These are phyloP conservation scores for Lolium perenne DNA, from an alignment of 176 grass and related monocot genomes.

Conservation along the genomic window DNA sequence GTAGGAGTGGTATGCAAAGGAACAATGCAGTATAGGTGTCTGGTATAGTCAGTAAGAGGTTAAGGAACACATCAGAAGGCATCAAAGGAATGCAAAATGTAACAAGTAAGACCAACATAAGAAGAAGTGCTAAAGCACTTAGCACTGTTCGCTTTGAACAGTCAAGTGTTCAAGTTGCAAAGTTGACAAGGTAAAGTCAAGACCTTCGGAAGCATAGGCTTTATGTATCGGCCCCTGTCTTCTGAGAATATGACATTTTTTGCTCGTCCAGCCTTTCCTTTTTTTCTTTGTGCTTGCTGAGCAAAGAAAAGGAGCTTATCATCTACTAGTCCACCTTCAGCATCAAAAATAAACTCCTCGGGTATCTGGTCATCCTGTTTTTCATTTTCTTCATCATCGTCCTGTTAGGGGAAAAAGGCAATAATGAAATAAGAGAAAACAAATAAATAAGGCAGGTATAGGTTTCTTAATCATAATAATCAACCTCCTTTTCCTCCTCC, in stretches of 20 bases:
- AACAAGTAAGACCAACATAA: conserved; percentile 2
- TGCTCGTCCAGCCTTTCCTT: conserved; percentile 94
- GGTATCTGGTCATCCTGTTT: conserved; percentile 87
- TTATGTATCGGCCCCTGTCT: conserved; percentile 94
- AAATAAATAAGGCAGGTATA: conserved; percentile 34
- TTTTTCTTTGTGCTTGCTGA: conserved; percentile 92
- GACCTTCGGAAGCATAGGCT: conserved; percentile 98
- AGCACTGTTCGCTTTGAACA: not conserved
- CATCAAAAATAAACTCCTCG: conserved; percentile 98
- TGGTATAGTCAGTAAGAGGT: not conserved
- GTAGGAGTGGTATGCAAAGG: not conserved
- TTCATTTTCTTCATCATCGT: conserved; percentile 95
- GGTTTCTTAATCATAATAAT: conserved; percentile 32
- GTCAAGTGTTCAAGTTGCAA: conserved; percentile 1
- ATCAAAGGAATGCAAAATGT: conserved; percentile 25
- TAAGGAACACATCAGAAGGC: not conserved
- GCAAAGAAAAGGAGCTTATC: conserved; percentile 98
- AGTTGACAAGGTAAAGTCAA: conserved; percentile 18
- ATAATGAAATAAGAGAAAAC: conserved; percentile 30
- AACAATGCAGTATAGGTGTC: conserved; percentile 12
- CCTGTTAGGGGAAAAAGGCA: conserved; percentile 46
- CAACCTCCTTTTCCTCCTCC: conserved; percentile 93
- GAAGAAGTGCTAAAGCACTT: not conserved
- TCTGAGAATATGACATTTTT: conserved; percentile 99
- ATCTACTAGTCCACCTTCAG: conserved; percentile 92